Evolutionary conservation across 192 early-diverging fungal species (phyloP), one percentile per base, ranked within the genome.

Genomic region (Backusella psychrophila): DNA sequence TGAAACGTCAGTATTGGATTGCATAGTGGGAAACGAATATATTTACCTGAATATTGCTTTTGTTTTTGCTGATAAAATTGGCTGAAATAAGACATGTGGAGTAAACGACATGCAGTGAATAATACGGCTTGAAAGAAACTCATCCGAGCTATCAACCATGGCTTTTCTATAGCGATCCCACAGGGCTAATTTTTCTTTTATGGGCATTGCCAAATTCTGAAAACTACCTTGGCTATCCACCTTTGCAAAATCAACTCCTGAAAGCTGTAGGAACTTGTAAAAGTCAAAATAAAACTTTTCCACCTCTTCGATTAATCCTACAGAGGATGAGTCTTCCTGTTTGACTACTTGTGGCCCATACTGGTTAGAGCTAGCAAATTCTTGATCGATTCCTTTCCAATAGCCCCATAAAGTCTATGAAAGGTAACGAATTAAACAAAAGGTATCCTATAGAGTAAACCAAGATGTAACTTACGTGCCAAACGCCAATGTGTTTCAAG

Each of bases 71-170:
- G 70, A 71, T 17, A 71, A 39, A 33, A 71, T 49, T 5, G 46
- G 74, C 8, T 84, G 75, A 56, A 82, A 73, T 9, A 88, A 74
- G 38, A 88, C 44, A n/a, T 79, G 73, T 17, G 89, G 86, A 21
- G 79, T 82, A 31, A 86, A 77, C 1, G 86, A 75, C 87, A 90
- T 90, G 78, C 87, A 89, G 70, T 90, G 81, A 8, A 90, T 77
- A 12, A 89, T 66, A 33, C 75, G 68, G 15, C 80, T 80, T 4
- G 82, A 75, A 77, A 89, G 82, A 73, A 87, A 76, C 34, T 77
- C 78, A 8, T 67, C 53, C 9, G 80, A 78, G 7, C 77, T 78
- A 3, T 35, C 59, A 23, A 75, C 75, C 80, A 89, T 81, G 9
- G 87, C 86, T 11, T 77, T 52, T 31, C 81, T 81, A 73, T 90